phyloP scores from a whole-genome alignment of 306 rosid species.

The Trifolium dubium region DNA sequence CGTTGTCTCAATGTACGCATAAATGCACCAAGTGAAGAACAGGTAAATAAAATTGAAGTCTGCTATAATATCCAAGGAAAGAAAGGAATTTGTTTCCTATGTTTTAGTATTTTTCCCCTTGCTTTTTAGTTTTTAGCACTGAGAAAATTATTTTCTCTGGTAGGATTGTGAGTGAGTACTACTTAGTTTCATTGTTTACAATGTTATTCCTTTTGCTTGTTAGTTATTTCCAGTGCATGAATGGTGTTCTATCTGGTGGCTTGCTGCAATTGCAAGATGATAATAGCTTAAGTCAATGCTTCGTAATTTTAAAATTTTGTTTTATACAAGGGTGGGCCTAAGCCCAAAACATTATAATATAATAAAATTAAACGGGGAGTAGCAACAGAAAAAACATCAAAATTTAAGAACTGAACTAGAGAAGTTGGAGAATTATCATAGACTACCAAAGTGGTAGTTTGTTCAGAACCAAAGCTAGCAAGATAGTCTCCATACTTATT shows the following conservation, averaged over 20 bases:
- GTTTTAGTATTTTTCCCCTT: neutral
- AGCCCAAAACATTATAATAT: neutral
- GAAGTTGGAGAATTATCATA: neutral
- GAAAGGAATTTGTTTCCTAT: neutral
- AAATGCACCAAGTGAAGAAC: constrained; percentile 83
- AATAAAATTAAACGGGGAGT: neutral
- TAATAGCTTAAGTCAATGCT: neutral
- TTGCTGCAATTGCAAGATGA: neutral
- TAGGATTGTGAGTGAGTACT: neutral
- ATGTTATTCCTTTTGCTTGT: neutral
- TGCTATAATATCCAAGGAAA: neutral
- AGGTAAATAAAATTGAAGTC: constrained; percentile 54
- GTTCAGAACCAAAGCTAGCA: neutral
- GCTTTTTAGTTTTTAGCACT: neutral
- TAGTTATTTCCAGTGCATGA: constrained; percentile 12
- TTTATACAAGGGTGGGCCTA: neutral
- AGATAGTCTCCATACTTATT: neutral
- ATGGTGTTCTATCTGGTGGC: constrained; percentile 8
- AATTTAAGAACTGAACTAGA: neutral
- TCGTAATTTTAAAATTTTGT: neutral
- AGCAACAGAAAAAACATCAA: neutral
- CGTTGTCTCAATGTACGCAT: constrained; percentile 90
- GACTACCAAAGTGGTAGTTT: neutral
- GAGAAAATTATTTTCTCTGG: neutral
- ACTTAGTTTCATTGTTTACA: constrained; percentile 5